Percentiles rank a stretch among this genome's conserved stretches.
These are phyloP conservation scores for Zoysia japonica DNA, from an alignment of 176 grass and related monocot species.

Conservation along the genomic window DNA sequence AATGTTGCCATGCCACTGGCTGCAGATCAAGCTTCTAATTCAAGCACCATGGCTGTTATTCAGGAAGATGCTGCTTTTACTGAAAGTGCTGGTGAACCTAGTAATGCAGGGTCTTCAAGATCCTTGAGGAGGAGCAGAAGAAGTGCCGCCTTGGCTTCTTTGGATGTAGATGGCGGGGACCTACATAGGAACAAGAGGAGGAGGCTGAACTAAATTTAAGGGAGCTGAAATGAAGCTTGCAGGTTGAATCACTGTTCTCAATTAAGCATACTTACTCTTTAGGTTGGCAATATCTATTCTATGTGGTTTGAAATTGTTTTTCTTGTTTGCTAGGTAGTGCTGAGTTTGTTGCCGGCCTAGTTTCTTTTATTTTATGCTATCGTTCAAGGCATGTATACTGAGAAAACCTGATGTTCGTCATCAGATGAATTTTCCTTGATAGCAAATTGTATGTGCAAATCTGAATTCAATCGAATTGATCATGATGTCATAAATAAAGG, in stretches of 20 bases:
- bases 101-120: constrained; percentile 83
- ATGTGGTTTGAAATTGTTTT: constrained; percentile 31
- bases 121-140: constrained; percentile 72
- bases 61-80: constrained; percentile 71
- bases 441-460: constrained; percentile 17
- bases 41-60: constrained; percentile 99
- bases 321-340: constrained; percentile 37
- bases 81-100: constrained; percentile 52
- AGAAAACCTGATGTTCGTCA: constrained; percentile 23
- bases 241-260: constrained; percentile 23
- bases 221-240: constrained; percentile 46
- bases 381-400: constrained; percentile 41
- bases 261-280: constrained; percentile 34
- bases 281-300: constrained; percentile 32
- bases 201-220: constrained; percentile 71
- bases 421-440: constrained; percentile 10
- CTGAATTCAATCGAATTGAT: constrained; percentile 33
- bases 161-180: constrained; percentile 84
- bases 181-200: constrained; percentile 75
- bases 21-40: constrained; percentile 89
- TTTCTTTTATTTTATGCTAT: constrained; percentile 37
- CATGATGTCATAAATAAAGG: constrained; percentile 33
- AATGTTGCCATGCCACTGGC: constrained; percentile 45
- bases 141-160: constrained; percentile 58
- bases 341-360: constrained; percentile 41